Conservation (phyloP, 805 yeast species). For the Candida xiaguanensis region DNA sequence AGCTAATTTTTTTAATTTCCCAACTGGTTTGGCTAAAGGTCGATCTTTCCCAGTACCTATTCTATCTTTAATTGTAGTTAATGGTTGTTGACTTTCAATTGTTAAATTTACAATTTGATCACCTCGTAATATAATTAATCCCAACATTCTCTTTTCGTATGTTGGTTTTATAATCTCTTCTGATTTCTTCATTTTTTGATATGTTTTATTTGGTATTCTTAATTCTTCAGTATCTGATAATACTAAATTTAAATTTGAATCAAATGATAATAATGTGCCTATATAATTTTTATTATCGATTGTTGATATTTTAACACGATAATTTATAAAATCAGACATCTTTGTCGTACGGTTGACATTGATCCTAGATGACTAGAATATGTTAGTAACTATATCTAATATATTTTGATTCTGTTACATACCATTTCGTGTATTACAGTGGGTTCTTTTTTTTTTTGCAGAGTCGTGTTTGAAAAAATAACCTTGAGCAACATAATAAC, state of each 20-base stretch:
- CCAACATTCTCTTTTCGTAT: slow-evolving; percentile 67
- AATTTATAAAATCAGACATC: slow-evolving; percentile 66
- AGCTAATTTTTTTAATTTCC: slow-evolving; percentile 14
- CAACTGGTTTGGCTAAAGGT: slow-evolving; percentile 34
- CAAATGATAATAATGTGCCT: slow-evolving; percentile 85
- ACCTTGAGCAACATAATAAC: background rate
- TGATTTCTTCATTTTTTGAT: slow-evolving; percentile 28
- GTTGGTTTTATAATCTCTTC: slow-evolving; percentile 25
- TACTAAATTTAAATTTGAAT: slow-evolving; percentile 83
- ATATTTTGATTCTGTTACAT: background rate
- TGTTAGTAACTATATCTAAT: background rate
- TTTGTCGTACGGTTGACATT: slow-evolving; percentile 31
- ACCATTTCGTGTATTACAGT: background rate
- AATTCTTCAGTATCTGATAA: slow-evolving; percentile 81
- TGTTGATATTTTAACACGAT: slow-evolving; percentile 68
- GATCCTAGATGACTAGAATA: slow-evolving; percentile 1
- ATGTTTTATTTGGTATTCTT: slow-evolving; percentile 64
- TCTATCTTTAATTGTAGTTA: slow-evolving; percentile 31
- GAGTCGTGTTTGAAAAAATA: slow-evolving; percentile 2
- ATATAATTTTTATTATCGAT: slow-evolving; percentile 73
- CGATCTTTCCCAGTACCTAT: slow-evolving; percentile 23
- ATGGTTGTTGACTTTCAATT: slow-evolving; percentile 54
- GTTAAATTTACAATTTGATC: slow-evolving; percentile 74
- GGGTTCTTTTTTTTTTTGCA: background rate
- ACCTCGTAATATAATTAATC: slow-evolving; percentile 82